Evolutionary conservation across 495 filamentous ascomycete genomes (phyloP), one percentile per base, ranked within the genome.

Genomic region (Tuber umbilicatum): DNA sequence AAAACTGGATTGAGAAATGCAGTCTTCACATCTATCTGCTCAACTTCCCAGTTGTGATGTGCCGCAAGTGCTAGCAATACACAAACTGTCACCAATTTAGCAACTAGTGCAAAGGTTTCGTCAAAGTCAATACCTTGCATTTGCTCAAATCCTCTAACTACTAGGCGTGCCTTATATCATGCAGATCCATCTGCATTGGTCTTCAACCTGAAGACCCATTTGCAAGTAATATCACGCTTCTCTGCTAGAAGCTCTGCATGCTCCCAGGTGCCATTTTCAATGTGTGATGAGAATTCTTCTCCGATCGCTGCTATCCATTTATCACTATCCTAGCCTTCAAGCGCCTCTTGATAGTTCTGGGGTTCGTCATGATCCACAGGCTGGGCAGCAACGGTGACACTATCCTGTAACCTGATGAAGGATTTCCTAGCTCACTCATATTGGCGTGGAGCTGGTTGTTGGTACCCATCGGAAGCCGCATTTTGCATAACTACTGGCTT

Each of bases 281-380:
- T 21, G 6, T 47, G 43, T 21, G 43, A 47, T 3, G 21, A 0
- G 23, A 21, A 47, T 6, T 47, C 43, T 39, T 39, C 39, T 39
- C 39, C 7, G 0, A 39, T 39, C 7, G 39, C 39, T 7, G 7
- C 7, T 2, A 5, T 0, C 43, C 43, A 21, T 6, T 47, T 5
- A 0, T 21, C 5, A 0, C 0, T 4, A 2, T 47, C 17, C 0
- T 0, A 0, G 0, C 43, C 17, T 0, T 47, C 3, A 17, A 47
- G 16, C 1, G 17, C 43, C 6, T 47, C 43, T 21, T 21, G 17
- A 19, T 21, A 47, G 3, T 0, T 6, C 17, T 47, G 43, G 17
- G 43, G 43, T 47, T 21, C 19, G 2, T 5, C 43, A 21, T 21
- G 19, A 2, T 39, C 38, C 17, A 17, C 19, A 47, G 2, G 2